These are phyloP conservation scores for Cairneyella variabilis DNA, from an alignment of 495 filamentous ascomycete species.

Conservation along the genomic window DNA sequence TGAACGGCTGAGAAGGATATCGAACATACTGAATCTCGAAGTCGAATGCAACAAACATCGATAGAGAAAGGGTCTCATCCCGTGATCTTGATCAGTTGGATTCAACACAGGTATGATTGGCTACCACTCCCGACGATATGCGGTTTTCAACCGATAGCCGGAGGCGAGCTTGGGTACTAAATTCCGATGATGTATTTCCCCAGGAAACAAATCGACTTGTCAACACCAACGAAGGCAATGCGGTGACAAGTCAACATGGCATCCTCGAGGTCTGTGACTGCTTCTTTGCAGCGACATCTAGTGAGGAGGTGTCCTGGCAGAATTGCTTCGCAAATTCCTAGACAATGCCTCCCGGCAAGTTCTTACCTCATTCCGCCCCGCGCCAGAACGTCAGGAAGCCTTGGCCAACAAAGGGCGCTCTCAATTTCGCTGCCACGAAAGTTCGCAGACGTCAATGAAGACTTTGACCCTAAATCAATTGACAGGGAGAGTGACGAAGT, in stretches of 20 bases:
- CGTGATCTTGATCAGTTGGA: neutral
- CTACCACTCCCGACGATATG: neutral
- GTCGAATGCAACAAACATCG: neutral
- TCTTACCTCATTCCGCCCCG: constrained; percentile 15
- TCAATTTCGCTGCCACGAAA: constrained; percentile 43
- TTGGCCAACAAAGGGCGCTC: constrained; percentile 32
- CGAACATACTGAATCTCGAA: neutral
- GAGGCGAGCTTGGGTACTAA: no score
- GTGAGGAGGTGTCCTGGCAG: constrained; percentile 12
- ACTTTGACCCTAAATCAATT: constrained; percentile 66
- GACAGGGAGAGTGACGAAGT: constrained; percentile 91
- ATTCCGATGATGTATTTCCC: neutral
- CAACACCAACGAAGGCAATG: constrained; percentile 16
- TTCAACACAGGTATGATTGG: neutral
- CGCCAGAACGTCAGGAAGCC: constrained; percentile 1
- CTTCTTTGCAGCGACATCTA: constrained; percentile 18
- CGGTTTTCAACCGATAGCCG: neutral
- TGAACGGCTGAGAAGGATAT: no score
- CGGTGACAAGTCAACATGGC: constrained; percentile 24
- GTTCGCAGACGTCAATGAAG: constrained; percentile 54
- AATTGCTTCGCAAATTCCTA: constrained; percentile 10
- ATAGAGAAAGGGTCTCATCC: neutral
- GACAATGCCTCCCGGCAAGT: constrained; percentile 3
- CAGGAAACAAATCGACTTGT: neutral
- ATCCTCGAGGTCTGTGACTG: constrained; percentile 21